These are phyloP conservation scores for Periconia digitata DNA, from an alignment of 2,329 filamentous ascomycete species.

Conservation along the genomic window DNA sequence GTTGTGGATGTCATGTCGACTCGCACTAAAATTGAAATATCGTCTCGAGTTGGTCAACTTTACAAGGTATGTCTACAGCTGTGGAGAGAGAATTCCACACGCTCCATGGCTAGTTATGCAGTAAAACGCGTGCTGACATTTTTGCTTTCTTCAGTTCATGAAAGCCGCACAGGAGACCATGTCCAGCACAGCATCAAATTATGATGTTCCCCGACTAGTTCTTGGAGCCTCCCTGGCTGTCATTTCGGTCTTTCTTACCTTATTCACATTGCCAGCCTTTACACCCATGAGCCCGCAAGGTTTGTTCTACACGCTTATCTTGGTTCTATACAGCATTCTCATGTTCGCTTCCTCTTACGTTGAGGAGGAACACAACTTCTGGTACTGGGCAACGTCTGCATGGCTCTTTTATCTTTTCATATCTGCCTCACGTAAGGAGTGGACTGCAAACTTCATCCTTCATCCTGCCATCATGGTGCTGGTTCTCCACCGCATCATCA, in stretches of 20 bases:
- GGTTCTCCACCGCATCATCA: slow-evolving; percentile 63
- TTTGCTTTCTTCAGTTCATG: slow-evolving; percentile 57
- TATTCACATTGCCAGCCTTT: slow-evolving; percentile 37
- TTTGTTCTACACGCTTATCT: slow-evolving; percentile 39
- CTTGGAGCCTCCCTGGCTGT: slow-evolving; percentile 50
- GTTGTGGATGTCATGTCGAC: slow-evolving; percentile 17
- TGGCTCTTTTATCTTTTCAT: slow-evolving; percentile 62
- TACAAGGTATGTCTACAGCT: slow-evolving; percentile 42
- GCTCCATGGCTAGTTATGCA: neutral
- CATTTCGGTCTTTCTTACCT: slow-evolving; percentile 44
- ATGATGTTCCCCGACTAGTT: slow-evolving; percentile 68
- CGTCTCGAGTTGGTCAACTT: slow-evolving; percentile 40
- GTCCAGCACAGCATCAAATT: slow-evolving; percentile 90
- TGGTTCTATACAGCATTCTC: slow-evolving; percentile 69
- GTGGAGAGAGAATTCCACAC: too few species aligned
- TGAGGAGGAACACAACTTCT: slow-evolving; percentile 97
- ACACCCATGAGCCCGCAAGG: slow-evolving; percentile 55
- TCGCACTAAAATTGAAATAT: slow-evolving; percentile 7
- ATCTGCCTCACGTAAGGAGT: slow-evolving; percentile 34
- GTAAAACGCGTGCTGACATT: neutral
- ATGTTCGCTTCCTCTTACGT: slow-evolving; percentile 99
- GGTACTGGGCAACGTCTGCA: slow-evolving; percentile 84
- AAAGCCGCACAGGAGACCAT: slow-evolving; percentile 74
- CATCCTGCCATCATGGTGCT: slow-evolving; percentile 55
- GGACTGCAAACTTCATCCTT: slow-evolving; percentile 26